Percentiles rank a stretch among this genome's conserved stretches.
Evolutionary conservation across 2,329 filamentous ascomycete genomes (phyloP).

Genomic region (Microsporum ferrugineum): DNA sequence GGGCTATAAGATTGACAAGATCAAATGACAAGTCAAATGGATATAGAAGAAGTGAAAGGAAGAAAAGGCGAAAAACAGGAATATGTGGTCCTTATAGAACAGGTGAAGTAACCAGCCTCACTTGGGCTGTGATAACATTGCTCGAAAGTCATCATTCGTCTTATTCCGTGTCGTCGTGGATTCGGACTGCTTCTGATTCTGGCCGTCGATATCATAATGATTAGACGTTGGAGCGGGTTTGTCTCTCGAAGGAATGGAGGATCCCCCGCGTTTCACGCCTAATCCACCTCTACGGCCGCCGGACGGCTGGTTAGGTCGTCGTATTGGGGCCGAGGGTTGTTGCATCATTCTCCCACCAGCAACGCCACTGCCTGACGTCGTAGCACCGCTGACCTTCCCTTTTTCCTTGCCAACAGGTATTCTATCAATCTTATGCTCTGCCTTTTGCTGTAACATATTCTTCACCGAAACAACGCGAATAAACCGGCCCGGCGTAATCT

Average conservation of each 20-base stretch:
- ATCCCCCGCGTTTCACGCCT: slow-evolving; percentile 32
- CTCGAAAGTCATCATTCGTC: slow-evolving; percentile 46
- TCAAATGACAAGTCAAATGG: not conserved
- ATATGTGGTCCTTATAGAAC: not conserved
- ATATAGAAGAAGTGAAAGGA: not conserved
- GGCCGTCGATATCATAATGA: not conserved
- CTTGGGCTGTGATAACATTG: slow-evolving; percentile 32
- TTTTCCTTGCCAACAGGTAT: slow-evolving; percentile 32
- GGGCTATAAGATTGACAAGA: not conserved
- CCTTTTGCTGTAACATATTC: slow-evolving; percentile 38
- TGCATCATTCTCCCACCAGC: slow-evolving; percentile 16
- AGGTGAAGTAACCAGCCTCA: not conserved
- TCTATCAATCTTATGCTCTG: slow-evolving; percentile 32
- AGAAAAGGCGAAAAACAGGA: not conserved
- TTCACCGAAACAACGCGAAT: slow-evolving; percentile 41
- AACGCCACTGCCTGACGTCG: not conserved
- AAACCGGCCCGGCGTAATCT: slow-evolving; percentile 34
- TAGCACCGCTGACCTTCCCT: slow-evolving; percentile 18
- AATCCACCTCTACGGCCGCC: slow-evolving; percentile 39
- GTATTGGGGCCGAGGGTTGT: slow-evolving; percentile 28
- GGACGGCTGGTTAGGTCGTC: slow-evolving; percentile 35
- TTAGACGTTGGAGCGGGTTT: not conserved
- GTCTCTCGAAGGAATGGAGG: not conserved
- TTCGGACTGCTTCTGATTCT: slow-evolving; percentile 13
- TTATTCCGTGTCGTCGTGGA: slow-evolving; percentile 18